A percentile compares a stretch with the other conserved stretches of the same genome.
phyloP scores from a whole-genome alignment of 2,329 filamentous ascomycete genomes.

The Furcasterigmium sp. region DNA sequence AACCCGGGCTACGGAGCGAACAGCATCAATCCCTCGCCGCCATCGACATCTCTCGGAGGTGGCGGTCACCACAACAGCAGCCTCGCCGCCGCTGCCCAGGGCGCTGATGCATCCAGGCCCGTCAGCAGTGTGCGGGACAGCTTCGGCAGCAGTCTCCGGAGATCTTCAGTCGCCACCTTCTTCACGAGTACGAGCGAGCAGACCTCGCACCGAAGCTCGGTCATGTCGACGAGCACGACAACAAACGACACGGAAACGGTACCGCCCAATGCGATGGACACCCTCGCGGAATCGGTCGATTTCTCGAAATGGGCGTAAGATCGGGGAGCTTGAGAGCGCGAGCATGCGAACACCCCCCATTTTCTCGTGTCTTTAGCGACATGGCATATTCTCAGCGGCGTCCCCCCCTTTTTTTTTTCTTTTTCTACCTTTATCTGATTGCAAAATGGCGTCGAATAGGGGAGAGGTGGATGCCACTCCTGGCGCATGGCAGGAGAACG shows the following conservation, averaged over 20 bases:
- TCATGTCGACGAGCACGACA: slow-evolving; percentile 44
- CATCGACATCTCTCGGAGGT: slow-evolving; percentile 23
- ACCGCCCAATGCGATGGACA: slow-evolving; percentile 20
- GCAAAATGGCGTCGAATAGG: too few relatives aligned
- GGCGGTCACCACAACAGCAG: slow-evolving; percentile 14
- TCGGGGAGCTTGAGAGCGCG: too few relatives aligned
- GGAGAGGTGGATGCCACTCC: too few relatives aligned
- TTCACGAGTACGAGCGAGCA: slow-evolving; percentile 53
- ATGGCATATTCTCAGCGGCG: slow-evolving; percentile 11
- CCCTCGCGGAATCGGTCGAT: slow-evolving; percentile 29
- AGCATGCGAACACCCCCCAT: background rate
- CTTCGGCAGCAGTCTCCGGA: slow-evolving; percentile 51
- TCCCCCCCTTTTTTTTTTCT: slow-evolving; percentile 5
- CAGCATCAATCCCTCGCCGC: slow-evolving; percentile 20
- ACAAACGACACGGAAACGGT: slow-evolving; percentile 50
- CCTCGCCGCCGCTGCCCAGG: slow-evolving; percentile 5
- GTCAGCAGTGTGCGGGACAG: slow-evolving; percentile 53
- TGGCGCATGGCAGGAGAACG: too few relatives aligned
- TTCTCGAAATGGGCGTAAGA: slow-evolving; percentile 34
- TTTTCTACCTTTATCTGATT: too few relatives aligned
- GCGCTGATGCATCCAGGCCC: slow-evolving; percentile 30
- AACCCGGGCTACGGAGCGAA: slow-evolving; percentile 17
- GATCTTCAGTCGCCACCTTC: slow-evolving; percentile 62
- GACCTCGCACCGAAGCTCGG: slow-evolving; percentile 53
- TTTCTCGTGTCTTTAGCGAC: background rate